phyloP scores from a whole-genome alignment of 352 stramenopile genomes.

The Phytophthora podocarpi region DNA sequence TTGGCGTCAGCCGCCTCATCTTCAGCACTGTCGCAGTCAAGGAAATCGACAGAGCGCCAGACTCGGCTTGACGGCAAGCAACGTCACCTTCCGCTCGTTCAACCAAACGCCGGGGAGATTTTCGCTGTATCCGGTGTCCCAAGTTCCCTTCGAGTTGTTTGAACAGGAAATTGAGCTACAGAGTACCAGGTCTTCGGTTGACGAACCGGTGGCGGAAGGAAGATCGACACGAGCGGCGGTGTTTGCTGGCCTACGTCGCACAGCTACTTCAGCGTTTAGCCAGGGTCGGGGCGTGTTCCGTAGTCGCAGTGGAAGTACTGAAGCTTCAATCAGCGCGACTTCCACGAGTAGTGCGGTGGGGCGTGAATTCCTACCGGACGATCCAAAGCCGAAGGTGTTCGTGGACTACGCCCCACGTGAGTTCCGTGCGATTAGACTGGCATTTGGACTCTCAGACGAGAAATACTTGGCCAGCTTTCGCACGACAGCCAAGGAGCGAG shows the following conservation, averaged over 20 bases:
- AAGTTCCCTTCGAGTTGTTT: slow-evolving; percentile 80
- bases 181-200: slow-evolving; percentile 42
- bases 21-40: slow-evolving; percentile 32
- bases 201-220: slow-evolving; percentile 15
- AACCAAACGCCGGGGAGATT: slow-evolving; percentile 39
- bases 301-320: slow-evolving; percentile 28
- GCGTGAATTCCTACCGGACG: slow-evolving; percentile 38
- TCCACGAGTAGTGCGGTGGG: slow-evolving; percentile 3
- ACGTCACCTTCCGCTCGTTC: slow-evolving; percentile 29
- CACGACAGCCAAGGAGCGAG: slow-evolving; percentile 75
- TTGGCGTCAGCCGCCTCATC: slow-evolving; percentile 23
- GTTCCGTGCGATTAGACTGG: slow-evolving; percentile 64
- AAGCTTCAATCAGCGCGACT: slow-evolving; percentile 6
- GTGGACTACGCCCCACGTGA: slow-evolving; percentile 75
- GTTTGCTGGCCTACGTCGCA: slow-evolving; percentile 56
- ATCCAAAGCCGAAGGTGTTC: slow-evolving; percentile 74
- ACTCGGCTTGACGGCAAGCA: slow-evolving; percentile 17
- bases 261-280: slow-evolving; percentile 42
- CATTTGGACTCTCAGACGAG: slow-evolving; percentile 69
- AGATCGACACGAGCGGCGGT: slow-evolving; percentile 39
- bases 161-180: slow-evolving; percentile 77
- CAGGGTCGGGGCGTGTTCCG: slow-evolving; percentile 40
- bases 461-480: slow-evolving; percentile 78
- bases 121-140: slow-evolving; percentile 72
- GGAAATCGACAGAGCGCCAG: slow-evolving; percentile 9